Evolutionary conservation across 2,329 filamentous ascomycete genomes (phyloP).

Genomic region (Paecilomyces dactylethromorphus): DNA sequence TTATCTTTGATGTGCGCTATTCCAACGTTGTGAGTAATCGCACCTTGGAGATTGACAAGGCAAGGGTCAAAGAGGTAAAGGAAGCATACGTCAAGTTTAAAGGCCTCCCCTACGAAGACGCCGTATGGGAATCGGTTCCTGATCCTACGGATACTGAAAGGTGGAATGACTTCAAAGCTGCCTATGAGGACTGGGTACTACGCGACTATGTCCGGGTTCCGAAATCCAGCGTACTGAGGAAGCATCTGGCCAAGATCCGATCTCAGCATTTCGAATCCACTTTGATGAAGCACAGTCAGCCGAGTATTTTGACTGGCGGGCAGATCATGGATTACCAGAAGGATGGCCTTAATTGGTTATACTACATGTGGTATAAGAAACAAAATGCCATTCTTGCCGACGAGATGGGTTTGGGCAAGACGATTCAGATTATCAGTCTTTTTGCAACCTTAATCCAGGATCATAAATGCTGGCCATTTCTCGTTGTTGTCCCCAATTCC

Average conservation of each 20-base stretch:
- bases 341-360: constrained; percentile 90
- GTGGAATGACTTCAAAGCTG: constrained; percentile 72
- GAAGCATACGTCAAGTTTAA: constrained; percentile 84
- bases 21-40: constrained; percentile 49
- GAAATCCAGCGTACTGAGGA: constrained; percentile 50
- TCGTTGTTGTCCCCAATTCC: constrained; percentile 88
- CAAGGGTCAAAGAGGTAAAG: constrained; percentile 64
- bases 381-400: constrained; percentile 90
- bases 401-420: constrained; percentile 98
- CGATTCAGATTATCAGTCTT: constrained; percentile 82
- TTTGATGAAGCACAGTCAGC: constrained; percentile 65
- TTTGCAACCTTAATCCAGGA: constrained; percentile 67
- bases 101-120: constrained; percentile 82
- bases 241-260: constrained; percentile 64
- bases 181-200: constrained; percentile 79
- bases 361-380: constrained; percentile 76
- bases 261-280: constrained; percentile 57
- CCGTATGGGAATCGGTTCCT: constrained; percentile 83
- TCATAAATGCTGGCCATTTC: constrained; percentile 77
- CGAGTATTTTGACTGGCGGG: constrained; percentile 65
- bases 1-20: constrained; percentile 77
- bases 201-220: constrained; percentile 67
- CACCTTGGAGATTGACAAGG: constrained; percentile 63
- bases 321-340: constrained; percentile 90
- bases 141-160: constrained; percentile 52